phyloP scores from a whole-genome alignment of 2,329 filamentous ascomycete species.

The Emergomyces pasteurianus region DNA sequence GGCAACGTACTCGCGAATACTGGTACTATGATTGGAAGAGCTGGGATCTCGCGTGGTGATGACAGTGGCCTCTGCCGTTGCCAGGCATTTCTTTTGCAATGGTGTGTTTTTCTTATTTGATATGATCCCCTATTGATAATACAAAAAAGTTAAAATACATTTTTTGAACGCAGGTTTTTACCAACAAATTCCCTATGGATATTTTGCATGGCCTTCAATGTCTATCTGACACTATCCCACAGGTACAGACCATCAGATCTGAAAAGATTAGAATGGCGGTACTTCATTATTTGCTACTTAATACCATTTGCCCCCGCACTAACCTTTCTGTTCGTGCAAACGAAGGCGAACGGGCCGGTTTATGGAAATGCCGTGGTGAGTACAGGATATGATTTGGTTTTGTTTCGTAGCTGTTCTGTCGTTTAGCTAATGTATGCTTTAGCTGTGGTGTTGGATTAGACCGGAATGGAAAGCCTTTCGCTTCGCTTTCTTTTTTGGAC shows the following conservation, averaged over 20 bases:
- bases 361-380: constrained; percentile 59
- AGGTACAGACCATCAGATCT: constrained; percentile 56
- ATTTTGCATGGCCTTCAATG: constrained; percentile 71
- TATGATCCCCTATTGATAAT: neutral
- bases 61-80: constrained; percentile 56
- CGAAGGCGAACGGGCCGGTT: constrained; percentile 42
- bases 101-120: constrained; percentile 40
- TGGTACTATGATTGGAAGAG: constrained; percentile 59
- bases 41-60: constrained; percentile 40
- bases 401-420: neutral
- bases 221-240: constrained; percentile 68
- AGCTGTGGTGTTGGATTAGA: constrained; percentile 72
- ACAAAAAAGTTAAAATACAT: constrained; percentile 1
- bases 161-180: constrained; percentile 50
- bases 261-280: constrained; percentile 57
- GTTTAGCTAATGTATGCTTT: neutral
- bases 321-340: constrained; percentile 52
- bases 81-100: constrained; percentile 70
- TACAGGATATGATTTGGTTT: neutral
- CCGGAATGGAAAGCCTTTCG: constrained; percentile 57
- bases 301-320: constrained; percentile 58
- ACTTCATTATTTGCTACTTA: constrained; percentile 59
- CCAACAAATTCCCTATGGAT: constrained; percentile 66
- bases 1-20: constrained; percentile 70
- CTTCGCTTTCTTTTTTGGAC: constrained; percentile 58